Evolutionary conservation across 306 rosid genomes (phyloP), one percentile per base, ranked within the genome.

Genomic region (Cucumis melo): DNA sequence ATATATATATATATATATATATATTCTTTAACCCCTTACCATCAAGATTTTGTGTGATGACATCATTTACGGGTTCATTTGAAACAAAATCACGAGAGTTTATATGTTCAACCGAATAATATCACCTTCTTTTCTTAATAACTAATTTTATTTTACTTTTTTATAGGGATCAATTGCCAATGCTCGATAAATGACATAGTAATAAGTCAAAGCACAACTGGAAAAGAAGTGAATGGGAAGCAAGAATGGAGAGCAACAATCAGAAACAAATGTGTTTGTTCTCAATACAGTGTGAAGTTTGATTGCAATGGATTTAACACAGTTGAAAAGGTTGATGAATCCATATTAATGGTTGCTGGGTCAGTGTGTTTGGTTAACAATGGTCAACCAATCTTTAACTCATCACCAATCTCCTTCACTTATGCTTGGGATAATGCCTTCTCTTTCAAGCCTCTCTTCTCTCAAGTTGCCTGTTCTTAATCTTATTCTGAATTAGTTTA

Each of bases 341-440:
- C 68, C 20, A 21, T 53, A 2, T 10, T 57, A 23, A 36, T 16
- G 41, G 65, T 34, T 15, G 34, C 73, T 7, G 83, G 73, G 3
- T n/a, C 58, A 6, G 73, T 3, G 7, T 81, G 83, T 53, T 58
- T 68, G 24, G 36, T 76, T 53, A 68, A 44, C 56, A 76, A 70
- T 50, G 83, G 83, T 34, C 10, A 0, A 1, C 78, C 70, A 55
- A 58, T 68, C 16, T 16, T 7, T 8, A 5, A 24, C 5, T 3
- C 27, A 41, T 20, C 16, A 9, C 23, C 34, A 23, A 14, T 61
- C 19, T n/a, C 10, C 59, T 81, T 81, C 81, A 72, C 27, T 20
- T 77, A 72, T 62, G 84, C 81, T 23, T 81, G 71, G 84, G 81
- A 81, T n/a, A 14, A 73, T 29, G 4, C 16, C 6, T 78, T 77